Percentiles rank a stretch among this genome's conserved stretches.
phyloP scores from a whole-genome alignment of 768 basidiomycete genomes.

The Kwoniella newhampshirensis region DNA sequence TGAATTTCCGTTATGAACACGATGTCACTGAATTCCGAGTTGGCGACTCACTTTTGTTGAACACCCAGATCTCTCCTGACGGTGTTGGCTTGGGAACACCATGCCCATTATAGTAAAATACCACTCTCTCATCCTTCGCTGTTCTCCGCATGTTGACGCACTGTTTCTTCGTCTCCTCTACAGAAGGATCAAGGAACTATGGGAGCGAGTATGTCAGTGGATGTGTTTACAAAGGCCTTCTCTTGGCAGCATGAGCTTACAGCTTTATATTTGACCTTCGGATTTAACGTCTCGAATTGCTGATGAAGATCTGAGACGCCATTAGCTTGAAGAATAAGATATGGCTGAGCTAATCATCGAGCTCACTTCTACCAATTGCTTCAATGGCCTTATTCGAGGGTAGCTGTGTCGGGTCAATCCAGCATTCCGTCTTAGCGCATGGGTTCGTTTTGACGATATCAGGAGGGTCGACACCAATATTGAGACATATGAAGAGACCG shows the following conservation, averaged over 20 bases:
- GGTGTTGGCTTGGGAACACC: conserved; percentile 95
- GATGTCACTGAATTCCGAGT: background rate
- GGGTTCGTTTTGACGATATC: conserved; percentile 97
- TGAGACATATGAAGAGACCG: conserved; percentile 79
- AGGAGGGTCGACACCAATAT: conserved; percentile 96
- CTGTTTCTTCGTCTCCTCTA: conserved; percentile 86
- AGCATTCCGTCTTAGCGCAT: conserved; percentile 90
- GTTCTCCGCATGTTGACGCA: conserved; percentile 78
- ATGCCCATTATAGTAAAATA: conserved; percentile 98
- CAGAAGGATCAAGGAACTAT: conserved; percentile 84
- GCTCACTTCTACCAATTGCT: conserved; percentile 73
- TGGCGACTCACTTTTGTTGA: conserved; percentile 66
- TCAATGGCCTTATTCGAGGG: conserved; percentile 90
- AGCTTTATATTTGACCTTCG: conserved; percentile 87
- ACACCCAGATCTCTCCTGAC: conserved; percentile 95
- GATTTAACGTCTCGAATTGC: conserved; percentile 92
- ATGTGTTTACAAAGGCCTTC: too few species aligned
- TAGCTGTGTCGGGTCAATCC: conserved; percentile 93
- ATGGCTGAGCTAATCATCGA: background rate
- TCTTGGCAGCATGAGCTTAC: conserved; percentile 29
- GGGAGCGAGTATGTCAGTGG: background rate
- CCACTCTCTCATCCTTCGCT: conserved; percentile 87
- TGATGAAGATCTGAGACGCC: conserved; percentile 66
- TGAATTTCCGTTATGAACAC: conserved; percentile 5
- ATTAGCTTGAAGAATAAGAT: conserved; percentile 1